Percentiles rank a stretch among this genome's conserved stretches.
phyloP scores from a whole-genome alignment of 345 rosid species.

The Raphanus sativus region DNA sequence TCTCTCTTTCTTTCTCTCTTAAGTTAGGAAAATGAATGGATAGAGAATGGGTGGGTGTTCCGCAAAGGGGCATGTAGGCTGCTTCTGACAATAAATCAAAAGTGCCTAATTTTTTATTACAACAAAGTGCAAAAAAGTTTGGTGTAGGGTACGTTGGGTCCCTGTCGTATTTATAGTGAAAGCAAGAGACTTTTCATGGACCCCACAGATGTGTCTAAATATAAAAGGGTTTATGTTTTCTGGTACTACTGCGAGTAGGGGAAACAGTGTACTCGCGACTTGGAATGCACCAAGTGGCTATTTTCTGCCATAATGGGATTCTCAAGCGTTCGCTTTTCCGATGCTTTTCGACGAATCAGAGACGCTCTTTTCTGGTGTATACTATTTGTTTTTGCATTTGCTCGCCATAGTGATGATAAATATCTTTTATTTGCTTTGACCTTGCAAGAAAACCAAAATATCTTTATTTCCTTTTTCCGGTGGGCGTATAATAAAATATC shows the following conservation, averaged over 20 bases:
- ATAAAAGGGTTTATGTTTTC: not conserved
- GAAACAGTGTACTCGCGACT: not conserved
- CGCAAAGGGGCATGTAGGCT: slow-evolving; percentile 36
- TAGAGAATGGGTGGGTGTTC: slow-evolving; percentile 57
- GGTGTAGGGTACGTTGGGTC: slow-evolving; percentile 48
- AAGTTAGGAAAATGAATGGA: slow-evolving; percentile 35
- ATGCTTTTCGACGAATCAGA: slow-evolving; percentile 34
- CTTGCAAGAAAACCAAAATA: slow-evolving; percentile 25
- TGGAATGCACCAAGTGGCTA: slow-evolving; percentile 23
- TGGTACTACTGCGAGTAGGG: not conserved
- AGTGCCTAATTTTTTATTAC: slow-evolving; percentile 37
- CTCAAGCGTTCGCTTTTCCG: slow-evolving; percentile 16
- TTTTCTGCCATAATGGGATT: not conserved
- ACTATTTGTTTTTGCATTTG: not conserved
- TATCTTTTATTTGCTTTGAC: slow-evolving; percentile 27
- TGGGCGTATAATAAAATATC: slow-evolving; percentile 18
- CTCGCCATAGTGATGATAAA: slow-evolving; percentile 2
- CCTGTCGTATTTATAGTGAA: slow-evolving; percentile 48
- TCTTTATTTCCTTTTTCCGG: slow-evolving; percentile 16
- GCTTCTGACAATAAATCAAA: slow-evolving; percentile 48
- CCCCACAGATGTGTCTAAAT: slow-evolving; percentile 8
- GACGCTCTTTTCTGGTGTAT: not conserved
- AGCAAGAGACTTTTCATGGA: slow-evolving; percentile 29
- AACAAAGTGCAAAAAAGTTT: slow-evolving; percentile 24
- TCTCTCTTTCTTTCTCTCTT: not conserved